Base-by-base conservation (phyloP, 148 eudicot species). In the Amaranthus cruentus region DNA sequence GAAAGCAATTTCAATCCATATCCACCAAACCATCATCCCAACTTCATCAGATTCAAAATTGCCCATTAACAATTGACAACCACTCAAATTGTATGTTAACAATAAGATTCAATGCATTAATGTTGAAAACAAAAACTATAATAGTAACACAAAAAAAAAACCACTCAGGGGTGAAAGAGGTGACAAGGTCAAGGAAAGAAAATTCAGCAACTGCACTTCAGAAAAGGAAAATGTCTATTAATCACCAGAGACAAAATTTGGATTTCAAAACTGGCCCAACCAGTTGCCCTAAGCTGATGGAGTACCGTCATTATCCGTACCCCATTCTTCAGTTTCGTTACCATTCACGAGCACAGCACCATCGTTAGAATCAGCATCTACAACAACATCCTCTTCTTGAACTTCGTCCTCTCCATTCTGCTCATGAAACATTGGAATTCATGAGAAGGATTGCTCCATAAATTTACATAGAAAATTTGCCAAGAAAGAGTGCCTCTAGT, bases 341-440 rank as follows among this genome's bases (percentile, higher is more conserved):
- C 96, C 96, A 77, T 90, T 95, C 71, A 95, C 96, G 50, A 95
- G 94, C 68, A 92, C 97, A 68, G 91, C 87, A 52, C 99, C 91
- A 85, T 95, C 99, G 65, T 87, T 90, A 59, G 98, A 91, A 85
- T 95, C 99, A 69, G 93, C 97, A 82, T 95, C 99, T 75, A 88
- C 93, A 68, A 86, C 97, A 77, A 81, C 89, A 75, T 89, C 89
- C 85, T 90, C 99, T 83, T 95, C 98, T 52, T 87, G 96, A 56
- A 84, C 81, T 66, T 84, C 91, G 46, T 88, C 89, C 68, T 82
- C 84, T 77, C 84, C 96, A 83, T 86, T 88, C 79, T 85, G 81
- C 56, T 86, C 88, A 28, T n/a, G 55, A 69, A 46, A 9, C 38
- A 15, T 15, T 21, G 47, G 13, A 60, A 74, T 9, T 6, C 38